These are phyloP conservation scores for Leishmania martiniquensis DNA, from an alignment of 208 protist genomes.

Conservation along the genomic window DNA sequence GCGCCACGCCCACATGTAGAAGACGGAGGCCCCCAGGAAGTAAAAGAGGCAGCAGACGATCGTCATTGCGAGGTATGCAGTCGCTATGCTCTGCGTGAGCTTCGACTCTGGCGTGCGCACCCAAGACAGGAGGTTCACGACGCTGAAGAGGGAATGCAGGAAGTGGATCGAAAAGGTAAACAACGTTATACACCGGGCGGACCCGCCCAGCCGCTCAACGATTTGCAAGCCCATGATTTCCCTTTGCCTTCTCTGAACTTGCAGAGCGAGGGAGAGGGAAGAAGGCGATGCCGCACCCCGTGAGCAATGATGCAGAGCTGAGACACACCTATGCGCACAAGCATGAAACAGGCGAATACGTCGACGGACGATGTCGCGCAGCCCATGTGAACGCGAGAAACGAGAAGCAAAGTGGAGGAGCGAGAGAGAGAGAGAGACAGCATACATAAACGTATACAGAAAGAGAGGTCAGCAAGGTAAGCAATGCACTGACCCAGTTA, in stretches of 20 bases:
- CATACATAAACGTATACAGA: not conserved
- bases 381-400: not conserved
- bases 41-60: slow-evolving; percentile 73
- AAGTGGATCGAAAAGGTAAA: slow-evolving; percentile 87
- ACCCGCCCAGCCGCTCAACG: slow-evolving; percentile 67
- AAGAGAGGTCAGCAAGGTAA: not conserved
- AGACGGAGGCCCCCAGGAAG: slow-evolving; percentile 71
- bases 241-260: not conserved
- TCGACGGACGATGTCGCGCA: not conserved
- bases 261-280: not conserved
- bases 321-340: not conserved
- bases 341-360: not conserved
- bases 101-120: slow-evolving; percentile 37
- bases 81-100: slow-evolving; percentile 30
- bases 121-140: slow-evolving; percentile 75
- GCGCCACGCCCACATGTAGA: slow-evolving; percentile 93
- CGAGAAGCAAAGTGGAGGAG: not conserved
- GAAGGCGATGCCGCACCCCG: not conserved
- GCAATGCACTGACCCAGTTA: not conserved
- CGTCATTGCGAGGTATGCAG: slow-evolving; percentile 69
- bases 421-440: not conserved
- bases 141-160: slow-evolving; percentile 70
- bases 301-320: not conserved
- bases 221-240: slow-evolving; percentile 34
- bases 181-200: slow-evolving; percentile 61